These are phyloP conservation scores for Neopestalotiopsis clavispora DNA, from an alignment of 2,329 filamentous ascomycete genomes.

Conservation along the genomic window DNA sequence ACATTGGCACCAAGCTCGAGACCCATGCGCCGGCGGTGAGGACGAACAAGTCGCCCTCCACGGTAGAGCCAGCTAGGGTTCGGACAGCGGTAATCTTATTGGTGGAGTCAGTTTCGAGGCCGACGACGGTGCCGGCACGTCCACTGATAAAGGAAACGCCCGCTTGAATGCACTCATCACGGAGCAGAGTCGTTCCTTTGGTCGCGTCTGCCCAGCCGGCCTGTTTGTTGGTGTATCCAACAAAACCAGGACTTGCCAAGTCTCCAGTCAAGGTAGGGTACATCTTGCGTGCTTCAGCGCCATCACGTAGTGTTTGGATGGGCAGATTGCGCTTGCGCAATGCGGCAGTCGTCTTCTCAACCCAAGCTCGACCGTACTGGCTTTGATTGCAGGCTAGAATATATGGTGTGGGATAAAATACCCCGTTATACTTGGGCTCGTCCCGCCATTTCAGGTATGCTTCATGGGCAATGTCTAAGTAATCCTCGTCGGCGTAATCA, in stretches of 20 bases:
- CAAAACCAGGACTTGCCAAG: background rate
- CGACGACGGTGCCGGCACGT: background rate
- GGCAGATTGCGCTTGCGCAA: background rate
- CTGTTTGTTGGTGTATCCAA: background rate
- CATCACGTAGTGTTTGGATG: background rate
- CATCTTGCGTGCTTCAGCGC: background rate
- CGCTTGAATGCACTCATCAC: background rate
- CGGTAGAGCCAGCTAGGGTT: background rate
- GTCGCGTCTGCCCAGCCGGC: slow-evolving; percentile 16
- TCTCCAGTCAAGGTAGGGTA: background rate
- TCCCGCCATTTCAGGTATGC: slow-evolving; percentile 21
- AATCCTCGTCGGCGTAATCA: slow-evolving; percentile 36
- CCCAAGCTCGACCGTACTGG: background rate
- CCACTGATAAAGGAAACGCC: slow-evolving; percentile 12
- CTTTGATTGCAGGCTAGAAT: background rate
- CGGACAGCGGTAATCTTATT: background rate
- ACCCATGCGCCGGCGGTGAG: slow-evolving; percentile 32
- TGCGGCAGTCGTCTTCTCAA: background rate
- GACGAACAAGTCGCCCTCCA: slow-evolving; percentile 26
- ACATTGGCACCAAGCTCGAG: slow-evolving; percentile 25
- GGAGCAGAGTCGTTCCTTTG: background rate
- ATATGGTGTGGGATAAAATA: background rate
- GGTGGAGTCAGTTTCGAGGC: background rate
- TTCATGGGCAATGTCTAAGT: slow-evolving; percentile 33
- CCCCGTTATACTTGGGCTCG: background rate